Evolutionary conservation across 2,329 filamentous ascomycete species (phyloP).

Genomic region (Dactylellina haptotyla): DNA sequence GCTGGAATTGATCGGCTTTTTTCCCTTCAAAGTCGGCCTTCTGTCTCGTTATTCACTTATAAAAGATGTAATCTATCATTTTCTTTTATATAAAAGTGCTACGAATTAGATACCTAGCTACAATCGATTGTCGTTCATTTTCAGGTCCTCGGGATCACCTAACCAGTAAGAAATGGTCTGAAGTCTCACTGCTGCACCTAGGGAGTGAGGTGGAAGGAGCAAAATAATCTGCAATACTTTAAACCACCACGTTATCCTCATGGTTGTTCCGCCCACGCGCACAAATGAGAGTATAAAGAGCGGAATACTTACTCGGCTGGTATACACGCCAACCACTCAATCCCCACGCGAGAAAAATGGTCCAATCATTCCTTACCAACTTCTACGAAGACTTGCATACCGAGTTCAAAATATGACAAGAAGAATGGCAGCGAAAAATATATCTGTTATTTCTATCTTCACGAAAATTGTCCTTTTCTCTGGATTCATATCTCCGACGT

Average conservation of each 20-base stretch:
- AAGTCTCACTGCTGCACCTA: no score
- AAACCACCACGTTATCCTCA: no score
- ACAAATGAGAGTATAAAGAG: no score
- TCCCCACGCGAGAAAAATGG: no score
- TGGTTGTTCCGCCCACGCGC: no score
- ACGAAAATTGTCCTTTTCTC: constrained; percentile 1
- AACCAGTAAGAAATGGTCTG: no score
- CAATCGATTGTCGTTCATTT: constrained; percentile 34
- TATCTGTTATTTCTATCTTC: neutral
- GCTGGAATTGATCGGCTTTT: neutral
- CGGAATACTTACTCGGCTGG: no score
- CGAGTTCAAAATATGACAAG: neutral
- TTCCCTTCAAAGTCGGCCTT: neutral
- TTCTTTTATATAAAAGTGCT: constrained; percentile 44
- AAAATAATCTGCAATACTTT: no score
- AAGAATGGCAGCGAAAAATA: neutral
- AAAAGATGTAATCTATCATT: constrained; percentile 38
- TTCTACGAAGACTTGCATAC: neutral
- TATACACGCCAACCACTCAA: no score
- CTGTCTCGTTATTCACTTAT: neutral
- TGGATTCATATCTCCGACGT: neutral
- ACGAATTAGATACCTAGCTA: constrained; percentile 52
- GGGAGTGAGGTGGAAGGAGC: no score
- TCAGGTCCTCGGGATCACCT: constrained; percentile 10
- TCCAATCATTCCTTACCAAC: no score